Base-by-base conservation (phyloP, 2,329 filamentous ascomycete genomes). In the Alternaria sp. region DNA sequence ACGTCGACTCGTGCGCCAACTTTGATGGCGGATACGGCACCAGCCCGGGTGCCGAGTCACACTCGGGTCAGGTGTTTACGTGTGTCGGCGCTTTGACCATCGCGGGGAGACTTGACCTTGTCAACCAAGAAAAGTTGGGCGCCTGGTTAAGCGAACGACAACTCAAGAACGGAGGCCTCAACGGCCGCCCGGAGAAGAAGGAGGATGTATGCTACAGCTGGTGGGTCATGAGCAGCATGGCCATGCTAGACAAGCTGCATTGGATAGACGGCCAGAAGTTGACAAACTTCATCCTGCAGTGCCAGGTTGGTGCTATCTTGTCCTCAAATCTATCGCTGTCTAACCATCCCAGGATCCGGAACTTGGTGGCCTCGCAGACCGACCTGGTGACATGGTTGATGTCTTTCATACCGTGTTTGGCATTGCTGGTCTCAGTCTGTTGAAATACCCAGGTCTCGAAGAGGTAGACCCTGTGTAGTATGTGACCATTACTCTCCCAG, bases 151-250 rank as follows among this genome's bases (percentile, higher is more conserved):
- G 93, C 78, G 95, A 99, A 80, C 87, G 95, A 64, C 95, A 99
- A 78, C 84, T 97, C 28, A 87, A 92, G 10, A 90, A 90, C 49
- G 95, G 95, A 30, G 95, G 95, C 0, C 82, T 99, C 52, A 99
- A 99, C 76, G 95, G 95, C 3, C 87, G 95, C 50, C 95, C 95
- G 0, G 95, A 98, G 81, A 99, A 99, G 83, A 82, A 92, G 64
- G 94, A 97, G 77, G 95, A 99, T 78, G 94, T 97, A 14, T 99
- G 95, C 82, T 99, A 99, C 81, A 97, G 93, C 78, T 99, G 95
- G 95, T 99, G 95, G 95, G 95, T 98, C 45, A 83, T 94, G 74
- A 94, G 92, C 75, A 97, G 94, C 77, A 82, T 99, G 68, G 90
- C 91, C 46, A 97, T 98, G 85, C 92, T 99, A 68, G 89, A 86